These are phyloP conservation scores for Malus hybrid DNA, from an alignment of 331 rosid species.

Conservation along the genomic window DNA sequence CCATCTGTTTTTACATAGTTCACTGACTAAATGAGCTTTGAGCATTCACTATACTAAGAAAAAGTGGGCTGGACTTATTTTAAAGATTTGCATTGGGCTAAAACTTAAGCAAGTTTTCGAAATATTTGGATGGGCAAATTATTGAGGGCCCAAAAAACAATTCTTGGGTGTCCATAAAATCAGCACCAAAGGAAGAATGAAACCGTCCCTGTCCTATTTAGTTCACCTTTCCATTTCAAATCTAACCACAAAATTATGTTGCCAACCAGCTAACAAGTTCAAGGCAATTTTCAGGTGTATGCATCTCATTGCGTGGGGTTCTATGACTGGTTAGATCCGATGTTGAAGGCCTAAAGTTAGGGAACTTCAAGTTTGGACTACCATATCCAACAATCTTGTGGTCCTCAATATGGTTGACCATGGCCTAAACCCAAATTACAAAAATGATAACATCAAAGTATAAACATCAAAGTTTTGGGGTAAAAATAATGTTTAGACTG, in stretches of 20 bases:
- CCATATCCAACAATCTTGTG: background rate
- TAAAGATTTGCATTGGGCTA: background rate
- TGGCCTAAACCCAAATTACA: background rate
- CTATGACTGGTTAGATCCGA: background rate
- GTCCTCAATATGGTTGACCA: background rate
- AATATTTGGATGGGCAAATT: background rate
- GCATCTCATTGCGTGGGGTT: background rate
- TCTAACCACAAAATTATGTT: background rate
- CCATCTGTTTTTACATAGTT: too few relatives aligned
- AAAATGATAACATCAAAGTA: too few relatives aligned
- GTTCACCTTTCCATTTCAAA: background rate
- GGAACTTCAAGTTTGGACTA: background rate
- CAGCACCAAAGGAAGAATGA: too few relatives aligned
- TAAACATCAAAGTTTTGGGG: background rate
- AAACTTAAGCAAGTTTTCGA: background rate
- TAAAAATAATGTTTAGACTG: background rate
- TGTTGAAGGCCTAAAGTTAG: constrained; percentile 1
- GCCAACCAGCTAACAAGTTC: background rate
- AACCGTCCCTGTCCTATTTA: background rate
- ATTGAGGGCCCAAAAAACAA: background rate
- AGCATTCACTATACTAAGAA: too few relatives aligned
- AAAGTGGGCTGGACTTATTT: background rate
- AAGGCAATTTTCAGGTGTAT: background rate
- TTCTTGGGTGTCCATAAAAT: background rate
- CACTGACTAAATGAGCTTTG: too few relatives aligned